Evolutionary conservation across 345 rosid species (phyloP).

Genomic region (Gynandropsis gynandra): DNA sequence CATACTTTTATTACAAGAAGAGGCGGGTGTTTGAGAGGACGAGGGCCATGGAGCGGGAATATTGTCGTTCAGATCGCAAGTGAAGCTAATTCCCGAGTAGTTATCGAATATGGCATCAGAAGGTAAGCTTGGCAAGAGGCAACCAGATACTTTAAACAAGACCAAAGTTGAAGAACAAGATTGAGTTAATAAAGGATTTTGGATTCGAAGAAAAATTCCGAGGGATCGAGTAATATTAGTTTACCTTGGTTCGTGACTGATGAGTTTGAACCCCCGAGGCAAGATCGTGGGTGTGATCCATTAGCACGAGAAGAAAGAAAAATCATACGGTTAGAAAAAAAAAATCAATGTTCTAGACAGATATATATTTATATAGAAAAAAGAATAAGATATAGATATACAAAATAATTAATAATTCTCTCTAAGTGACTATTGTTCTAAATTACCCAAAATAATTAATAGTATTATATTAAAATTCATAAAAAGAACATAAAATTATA

Average conservation of each 20-base stretch:
- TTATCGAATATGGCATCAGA: conserved; percentile 87
- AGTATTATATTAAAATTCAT: too few relatives aligned
- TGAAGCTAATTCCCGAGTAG: conserved; percentile 74
- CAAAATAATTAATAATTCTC: too few relatives aligned
- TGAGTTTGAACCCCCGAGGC: background rate
- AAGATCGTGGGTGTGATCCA: too few relatives aligned
- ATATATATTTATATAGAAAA: too few relatives aligned
- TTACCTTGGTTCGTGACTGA: conserved; percentile 73
- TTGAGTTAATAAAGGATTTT: background rate
- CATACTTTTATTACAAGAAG: conserved; percentile 75
- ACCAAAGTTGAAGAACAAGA: conserved; percentile 7
- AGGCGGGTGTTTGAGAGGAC: conserved; percentile 43
- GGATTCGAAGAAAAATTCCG: background rate
- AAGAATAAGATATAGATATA: too few relatives aligned
- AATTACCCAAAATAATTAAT: too few relatives aligned
- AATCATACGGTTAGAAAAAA: too few relatives aligned
- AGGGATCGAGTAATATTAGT: background rate
- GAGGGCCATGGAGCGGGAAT: conserved; percentile 95
- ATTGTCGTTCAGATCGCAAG: conserved; percentile 93
- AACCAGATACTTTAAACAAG: conserved; percentile 60
- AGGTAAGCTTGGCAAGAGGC: conserved; percentile 93
- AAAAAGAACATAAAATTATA: too few relatives aligned
- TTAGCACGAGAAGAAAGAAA: too few relatives aligned
- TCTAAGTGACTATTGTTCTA: too few relatives aligned
- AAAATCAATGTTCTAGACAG: too few relatives aligned